Conservation (phyloP, 306 rosid species). For the Acacia melanoxylon region DNA sequence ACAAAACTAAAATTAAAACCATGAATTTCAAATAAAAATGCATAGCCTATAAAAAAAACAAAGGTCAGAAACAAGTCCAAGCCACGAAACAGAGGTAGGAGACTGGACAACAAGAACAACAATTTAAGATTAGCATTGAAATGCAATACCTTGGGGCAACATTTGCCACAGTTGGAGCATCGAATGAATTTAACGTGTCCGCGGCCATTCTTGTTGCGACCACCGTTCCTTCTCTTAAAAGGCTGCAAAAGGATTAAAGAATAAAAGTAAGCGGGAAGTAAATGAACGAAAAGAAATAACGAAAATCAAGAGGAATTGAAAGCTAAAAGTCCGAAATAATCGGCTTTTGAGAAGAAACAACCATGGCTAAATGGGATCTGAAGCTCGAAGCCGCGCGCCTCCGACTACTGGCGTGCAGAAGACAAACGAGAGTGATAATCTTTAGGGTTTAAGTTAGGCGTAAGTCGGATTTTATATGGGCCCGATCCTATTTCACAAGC, state of each 20-base stretch:
- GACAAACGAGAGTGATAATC: neutral
- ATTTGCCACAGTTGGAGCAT: conserved; percentile 75
- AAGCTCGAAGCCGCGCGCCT: neutral
- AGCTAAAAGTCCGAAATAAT: neutral
- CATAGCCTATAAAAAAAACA: neutral
- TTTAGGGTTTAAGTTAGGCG: neutral
- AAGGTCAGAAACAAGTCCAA: neutral
- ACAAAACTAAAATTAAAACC: neutral
- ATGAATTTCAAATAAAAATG: neutral
- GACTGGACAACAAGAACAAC: neutral
- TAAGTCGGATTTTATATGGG: neutral
- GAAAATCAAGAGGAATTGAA: neutral
- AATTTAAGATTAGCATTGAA: neutral
- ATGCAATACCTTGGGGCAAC: conserved; percentile 65
- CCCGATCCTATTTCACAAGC: neutral
- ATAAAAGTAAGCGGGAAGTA: neutral
- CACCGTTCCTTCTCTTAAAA: conserved; percentile 77
- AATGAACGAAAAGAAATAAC: neutral
- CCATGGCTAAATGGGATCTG: neutral
- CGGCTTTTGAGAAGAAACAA: neutral
- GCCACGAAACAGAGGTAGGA: neutral
- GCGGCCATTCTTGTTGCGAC: conserved; percentile 75
- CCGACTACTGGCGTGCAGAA: neutral
- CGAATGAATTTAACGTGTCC: conserved; percentile 71
- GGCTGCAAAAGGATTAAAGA: conserved; percentile 39